These are phyloP conservation scores for Pichia cabralensis DNA, from an alignment of 805 yeast genomes.

Conservation along the genomic window DNA sequence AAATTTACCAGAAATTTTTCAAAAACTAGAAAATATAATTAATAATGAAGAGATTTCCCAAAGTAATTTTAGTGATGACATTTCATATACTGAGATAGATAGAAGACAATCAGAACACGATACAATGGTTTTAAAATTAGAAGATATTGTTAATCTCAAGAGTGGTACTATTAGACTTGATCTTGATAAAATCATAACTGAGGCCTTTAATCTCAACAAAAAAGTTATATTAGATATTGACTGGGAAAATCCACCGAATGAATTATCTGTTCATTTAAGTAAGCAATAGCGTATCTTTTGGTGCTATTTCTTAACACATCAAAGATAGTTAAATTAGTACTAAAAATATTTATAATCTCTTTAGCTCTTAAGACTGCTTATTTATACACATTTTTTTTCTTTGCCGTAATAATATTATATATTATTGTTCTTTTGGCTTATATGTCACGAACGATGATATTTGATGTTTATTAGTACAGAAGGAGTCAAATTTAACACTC, in stretches of 20 bases:
- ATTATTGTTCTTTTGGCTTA: slow-evolving; percentile 22
- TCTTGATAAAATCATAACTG: slow-evolving; percentile 3
- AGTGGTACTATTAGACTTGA: slow-evolving; percentile 14
- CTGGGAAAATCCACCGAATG: slow-evolving; percentile 9
- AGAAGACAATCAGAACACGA: too few relatives aligned
- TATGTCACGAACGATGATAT: slow-evolving; percentile 68
- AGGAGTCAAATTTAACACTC: slow-evolving; percentile 56
- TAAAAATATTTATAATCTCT: too few relatives aligned
- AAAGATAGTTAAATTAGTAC: too few relatives aligned
- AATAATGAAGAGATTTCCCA: slow-evolving; percentile 2
- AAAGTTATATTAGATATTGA: slow-evolving; percentile 2
- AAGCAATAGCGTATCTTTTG: too few relatives aligned
- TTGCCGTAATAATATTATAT: too few relatives aligned
- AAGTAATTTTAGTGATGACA: background rate
- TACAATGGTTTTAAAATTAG: slow-evolving; percentile 2
- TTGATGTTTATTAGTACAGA: slow-evolving; percentile 56
- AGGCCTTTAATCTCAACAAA: background rate
- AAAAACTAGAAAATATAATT: slow-evolving; percentile 10
- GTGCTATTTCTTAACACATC: too few relatives aligned
- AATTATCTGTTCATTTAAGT: too few relatives aligned
- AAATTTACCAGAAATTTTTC: slow-evolving; percentile 31
- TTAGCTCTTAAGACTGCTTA: too few relatives aligned
- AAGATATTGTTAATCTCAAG: slow-evolving; percentile 13
- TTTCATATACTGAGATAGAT: too few relatives aligned
- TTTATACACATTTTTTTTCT: too few relatives aligned